phyloP scores from a whole-genome alignment of 352 stramenopile genomes.

The Phytophthora multivora region DNA sequence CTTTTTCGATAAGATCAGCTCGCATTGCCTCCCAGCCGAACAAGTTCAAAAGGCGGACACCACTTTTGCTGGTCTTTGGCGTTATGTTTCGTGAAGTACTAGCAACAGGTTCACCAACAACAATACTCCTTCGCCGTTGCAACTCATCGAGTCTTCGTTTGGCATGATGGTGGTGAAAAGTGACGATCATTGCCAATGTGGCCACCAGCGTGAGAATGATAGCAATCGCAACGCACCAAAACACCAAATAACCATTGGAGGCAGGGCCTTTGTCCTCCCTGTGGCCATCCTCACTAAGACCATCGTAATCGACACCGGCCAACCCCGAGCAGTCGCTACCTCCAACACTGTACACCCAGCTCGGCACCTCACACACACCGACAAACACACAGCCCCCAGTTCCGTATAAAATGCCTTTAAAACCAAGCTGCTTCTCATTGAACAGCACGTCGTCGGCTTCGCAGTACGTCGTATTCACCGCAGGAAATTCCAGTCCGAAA shows the following conservation, averaged over 20 bases:
- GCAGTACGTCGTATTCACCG: conserved; percentile 51
- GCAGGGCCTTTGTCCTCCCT: conserved; percentile 2
- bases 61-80: conserved; percentile 27
- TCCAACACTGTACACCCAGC: conserved; percentile 28
- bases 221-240: conserved; percentile 31
- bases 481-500: conserved; percentile 30
- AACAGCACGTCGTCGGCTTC: conserved; percentile 25
- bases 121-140: conserved; percentile 11
- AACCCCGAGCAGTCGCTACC: conserved; percentile 25
- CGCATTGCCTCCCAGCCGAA: conserved; percentile 55
- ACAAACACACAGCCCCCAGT: conserved; percentile 38
- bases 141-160: conserved; percentile 22
- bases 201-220: conserved; percentile 32
- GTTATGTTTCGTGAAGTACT: conserved; percentile 3
- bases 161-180: conserved; percentile 20
- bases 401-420: conserved; percentile 27
- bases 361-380: conserved; percentile 28
- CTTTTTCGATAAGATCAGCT: conserved; percentile 48
- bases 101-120: conserved; percentile 19
- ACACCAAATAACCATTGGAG: conserved; percentile 19
- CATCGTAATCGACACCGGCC: neutral
- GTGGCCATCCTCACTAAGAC: neutral
- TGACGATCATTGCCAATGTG: conserved; percentile 24
- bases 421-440: conserved; percentile 1
- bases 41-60: conserved; percentile 34